Evolutionary conservation across 345 rosid genomes (phyloP).

Genomic region (Sisymbrium altissimum): DNA sequence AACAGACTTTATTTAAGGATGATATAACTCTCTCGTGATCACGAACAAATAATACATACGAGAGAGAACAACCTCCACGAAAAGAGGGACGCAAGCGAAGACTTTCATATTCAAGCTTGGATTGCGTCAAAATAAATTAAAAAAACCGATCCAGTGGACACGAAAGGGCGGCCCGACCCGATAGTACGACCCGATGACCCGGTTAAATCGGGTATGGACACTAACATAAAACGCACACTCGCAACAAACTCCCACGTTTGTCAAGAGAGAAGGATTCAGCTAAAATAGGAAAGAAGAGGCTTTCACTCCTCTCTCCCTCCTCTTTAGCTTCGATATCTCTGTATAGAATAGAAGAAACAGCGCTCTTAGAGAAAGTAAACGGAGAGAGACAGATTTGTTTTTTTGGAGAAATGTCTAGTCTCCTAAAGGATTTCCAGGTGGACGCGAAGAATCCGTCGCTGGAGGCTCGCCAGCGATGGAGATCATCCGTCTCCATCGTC

Average conservation of each 20-base stretch:
- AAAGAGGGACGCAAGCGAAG: conserved; percentile 1
- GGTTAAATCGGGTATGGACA: neutral
- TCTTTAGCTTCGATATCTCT: conserved; percentile 1
- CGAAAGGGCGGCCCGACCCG: conserved; percentile 5
- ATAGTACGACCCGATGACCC: neutral
- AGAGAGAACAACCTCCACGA: neutral
- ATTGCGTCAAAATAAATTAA: conserved; percentile 22
- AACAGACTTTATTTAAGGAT: neutral
- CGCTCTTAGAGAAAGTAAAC: conserved; percentile 16
- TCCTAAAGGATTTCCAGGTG: conserved; percentile 60
- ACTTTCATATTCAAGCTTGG: conserved; percentile 1
- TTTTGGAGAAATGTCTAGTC: conserved; percentile 41
- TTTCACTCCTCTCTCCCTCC: neutral
- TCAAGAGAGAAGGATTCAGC: neutral
- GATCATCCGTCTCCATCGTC: conserved; percentile 60
- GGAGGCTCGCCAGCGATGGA: conserved; percentile 70
- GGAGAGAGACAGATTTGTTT: conserved; percentile 3
- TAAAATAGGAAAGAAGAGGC: neutral
- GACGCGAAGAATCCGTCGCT: conserved; percentile 61
- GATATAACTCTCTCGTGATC: neutral
- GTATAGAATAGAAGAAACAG: neutral
- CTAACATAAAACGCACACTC: neutral
- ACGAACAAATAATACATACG: neutral
- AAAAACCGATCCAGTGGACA: neutral
- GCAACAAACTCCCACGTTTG: conserved; percentile 22